phyloP scores from a whole-genome alignment of 208 protist genomes.

The Leishmania aethiopica region DNA sequence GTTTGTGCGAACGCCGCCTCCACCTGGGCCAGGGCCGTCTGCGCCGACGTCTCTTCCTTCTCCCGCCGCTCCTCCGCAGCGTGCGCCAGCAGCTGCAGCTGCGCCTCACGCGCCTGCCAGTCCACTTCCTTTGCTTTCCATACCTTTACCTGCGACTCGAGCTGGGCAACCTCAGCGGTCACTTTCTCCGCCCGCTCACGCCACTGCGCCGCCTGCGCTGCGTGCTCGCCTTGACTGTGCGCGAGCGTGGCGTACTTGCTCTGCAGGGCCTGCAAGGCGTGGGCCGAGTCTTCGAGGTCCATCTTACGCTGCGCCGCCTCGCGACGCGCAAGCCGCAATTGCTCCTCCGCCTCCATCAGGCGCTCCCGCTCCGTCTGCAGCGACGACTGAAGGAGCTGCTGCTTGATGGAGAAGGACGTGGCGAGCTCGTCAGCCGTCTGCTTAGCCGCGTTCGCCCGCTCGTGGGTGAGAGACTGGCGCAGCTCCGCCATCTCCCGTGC shows the following conservation, averaged over 20 bases:
- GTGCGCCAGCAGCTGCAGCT: slow-evolving; percentile 30
- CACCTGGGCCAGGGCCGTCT: slow-evolving; percentile 48
- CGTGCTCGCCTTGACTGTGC: slow-evolving; percentile 13
- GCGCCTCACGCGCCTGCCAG: slow-evolving; percentile 27
- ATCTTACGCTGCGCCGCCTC: slow-evolving; percentile 22
- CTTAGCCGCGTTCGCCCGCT: slow-evolving; percentile 42
- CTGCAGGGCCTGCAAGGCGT: slow-evolving; percentile 20
- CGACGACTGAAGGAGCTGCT: slow-evolving; percentile 48
- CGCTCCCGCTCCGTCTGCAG: slow-evolving; percentile 59
- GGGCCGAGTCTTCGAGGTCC: slow-evolving; percentile 16
- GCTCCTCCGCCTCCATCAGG: slow-evolving; percentile 35
- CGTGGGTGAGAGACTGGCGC: slow-evolving; percentile 47
- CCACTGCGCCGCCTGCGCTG: slow-evolving; percentile 21
- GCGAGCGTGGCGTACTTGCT: slow-evolving; percentile 4
- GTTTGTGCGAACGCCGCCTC: slow-evolving; percentile 76
- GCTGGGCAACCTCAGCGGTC: slow-evolving; percentile 15
- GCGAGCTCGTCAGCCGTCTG: slow-evolving; percentile 54
- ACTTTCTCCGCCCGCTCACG: slow-evolving; percentile 24
- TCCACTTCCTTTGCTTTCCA: slow-evolving; percentile 31
- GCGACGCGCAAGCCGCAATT: slow-evolving; percentile 28
- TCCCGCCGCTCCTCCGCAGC: slow-evolving; percentile 35
- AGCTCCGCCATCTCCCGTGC: slow-evolving; percentile 49
- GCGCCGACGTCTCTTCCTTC: slow-evolving; percentile 50
- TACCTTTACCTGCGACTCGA: slow-evolving; percentile 25
- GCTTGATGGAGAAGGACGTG: slow-evolving; percentile 60